Base-by-base conservation (phyloP, 257 asterid species). In the Mentha longifolia region DNA sequence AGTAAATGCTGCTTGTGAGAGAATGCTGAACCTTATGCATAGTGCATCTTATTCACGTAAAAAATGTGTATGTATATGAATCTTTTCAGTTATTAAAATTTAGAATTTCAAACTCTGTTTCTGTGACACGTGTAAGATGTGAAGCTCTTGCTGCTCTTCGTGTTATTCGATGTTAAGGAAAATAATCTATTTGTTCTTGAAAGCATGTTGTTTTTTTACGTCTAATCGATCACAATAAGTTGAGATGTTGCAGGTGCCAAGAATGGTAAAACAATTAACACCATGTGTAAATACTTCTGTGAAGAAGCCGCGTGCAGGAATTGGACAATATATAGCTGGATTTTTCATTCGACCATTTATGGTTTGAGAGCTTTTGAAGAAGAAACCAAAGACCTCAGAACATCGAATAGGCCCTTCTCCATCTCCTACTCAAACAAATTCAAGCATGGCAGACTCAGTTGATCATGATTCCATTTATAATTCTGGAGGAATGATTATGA, bases 291-390 rank as follows among this genome's bases (percentile, higher is more conserved):
- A 22, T 16, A 47, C 35, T 41, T 5, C 5, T 2, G 49, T 30
- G 43, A 7, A 14, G 55, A 25, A 69, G 57, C 55, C 30, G 8
- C 56, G 46, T 55, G 74, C 74, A 8, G 19, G 33, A 39, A 69
- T 25, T 25, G 25, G 33, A 69, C 8, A 15, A 25, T n/a, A 9
- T 3, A 15, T n/a, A 7, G 43, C 17, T 5, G 43, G 9, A 19
- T 68, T 13, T 30, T 25, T 41, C 9, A 0, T 50, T 31, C 5
- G 31, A 30, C 47, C 12, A 16, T 22, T 22, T 8, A 16, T 31
- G 6, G 39, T 55, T 55, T 39, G 11, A 60, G 43, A 69, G 74
- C 52, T 33, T 19, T 37, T 15, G 16, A 7, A 41, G 39, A 55
- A 37, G 47, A 67, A 67, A 35, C 3, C 17, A 22, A 17, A 41